These are phyloP conservation scores for Stachybotrys echinatus DNA, from an alignment of 2,329 filamentous ascomycete genomes.

Conservation along the genomic window DNA sequence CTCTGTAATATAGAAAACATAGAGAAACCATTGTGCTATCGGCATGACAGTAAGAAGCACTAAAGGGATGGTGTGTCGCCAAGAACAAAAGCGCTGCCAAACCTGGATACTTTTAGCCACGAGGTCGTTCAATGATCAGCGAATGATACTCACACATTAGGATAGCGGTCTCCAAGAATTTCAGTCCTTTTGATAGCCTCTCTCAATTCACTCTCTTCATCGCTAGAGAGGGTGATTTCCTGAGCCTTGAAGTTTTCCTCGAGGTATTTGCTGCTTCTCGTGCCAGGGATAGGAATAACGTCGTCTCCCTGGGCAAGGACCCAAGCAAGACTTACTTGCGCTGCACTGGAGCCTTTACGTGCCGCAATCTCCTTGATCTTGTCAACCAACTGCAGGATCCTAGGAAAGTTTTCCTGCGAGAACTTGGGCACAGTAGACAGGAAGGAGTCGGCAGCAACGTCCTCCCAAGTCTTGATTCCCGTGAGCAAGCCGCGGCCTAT, in stretches of 20 bases:
- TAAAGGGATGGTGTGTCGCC: no score
- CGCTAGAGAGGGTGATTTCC: neutral
- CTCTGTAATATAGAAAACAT: no score
- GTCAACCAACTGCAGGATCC: conserved; percentile 28
- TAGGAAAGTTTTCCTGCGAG: conserved; percentile 20
- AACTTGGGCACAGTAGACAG: neutral
- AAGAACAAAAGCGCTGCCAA: no score
- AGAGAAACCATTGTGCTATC: no score
- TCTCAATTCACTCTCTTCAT: neutral
- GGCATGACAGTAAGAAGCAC: no score
- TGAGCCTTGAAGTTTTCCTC: conserved; percentile 12
- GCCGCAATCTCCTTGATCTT: conserved; percentile 16
- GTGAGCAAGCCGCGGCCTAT: conserved; percentile 1
- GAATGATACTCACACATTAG: no score
- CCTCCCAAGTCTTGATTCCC: conserved; percentile 22
- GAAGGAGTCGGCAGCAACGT: conserved; percentile 25
- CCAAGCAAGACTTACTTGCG: conserved; percentile 54
- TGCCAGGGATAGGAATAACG: conserved; percentile 32
- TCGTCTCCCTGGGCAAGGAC: conserved; percentile 40
- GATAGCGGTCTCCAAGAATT: neutral
- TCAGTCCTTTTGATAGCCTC: neutral
- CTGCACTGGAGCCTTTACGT: conserved; percentile 32
- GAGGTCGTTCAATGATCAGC: no score
- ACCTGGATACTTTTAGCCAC: no score
- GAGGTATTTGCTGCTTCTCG: conserved; percentile 21